Evolutionary conservation across 208 protist genomes (phyloP), one percentile per base, ranked within the genome.

Genomic region (Wallacemonas collosoma): DNA sequence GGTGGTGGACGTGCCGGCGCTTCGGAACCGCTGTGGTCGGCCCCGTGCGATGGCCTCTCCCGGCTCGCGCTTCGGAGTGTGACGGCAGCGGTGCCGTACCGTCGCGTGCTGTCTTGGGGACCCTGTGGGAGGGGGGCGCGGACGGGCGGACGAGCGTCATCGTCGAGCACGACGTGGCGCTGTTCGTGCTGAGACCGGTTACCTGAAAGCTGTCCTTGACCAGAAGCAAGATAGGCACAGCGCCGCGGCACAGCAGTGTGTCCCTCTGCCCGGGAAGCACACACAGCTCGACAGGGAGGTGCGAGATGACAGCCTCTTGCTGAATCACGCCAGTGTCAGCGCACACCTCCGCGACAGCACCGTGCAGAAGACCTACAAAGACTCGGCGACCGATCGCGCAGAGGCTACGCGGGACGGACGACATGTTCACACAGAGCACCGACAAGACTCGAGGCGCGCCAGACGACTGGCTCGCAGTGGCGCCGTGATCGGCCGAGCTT

Each of bases 221-320:
- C 45, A 93, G 62, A 15, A 91, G 57, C 17, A 93, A 73, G 17
- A 93, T 78, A 26, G 88, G 88, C 2, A 87, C 80, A 55, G 81
- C 58, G 9, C 88, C 88, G 60, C 87, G 77, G 70, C 88, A 91
- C 48, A 93, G 55, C 17, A 91, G 67, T 2, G 79, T 64, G 57
- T 82, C 76, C 11, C 51, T 78, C 54, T 84, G 72, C 36, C 76
- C 79, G 26, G 76, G 77, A 8, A 81, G 72, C 69, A 65, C 41
- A 35, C 68, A 66, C 36, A 93, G 72, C 77, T 86, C 81, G 9
- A 93, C 73, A 2, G 86, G 83, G 38, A 65, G 73, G 43, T 89
- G 71, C 26, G 81, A 86, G 12, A 87, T 79, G 11, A 69, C 68
- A 17, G 75, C 51, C 17, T 68, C 63, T 9, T 71, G 80, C 3